Evolutionary conservation across 768 basidiomycete species (phyloP), one percentile per base, ranked within the genome.

Genomic region (Baorangia bicolor): DNA sequence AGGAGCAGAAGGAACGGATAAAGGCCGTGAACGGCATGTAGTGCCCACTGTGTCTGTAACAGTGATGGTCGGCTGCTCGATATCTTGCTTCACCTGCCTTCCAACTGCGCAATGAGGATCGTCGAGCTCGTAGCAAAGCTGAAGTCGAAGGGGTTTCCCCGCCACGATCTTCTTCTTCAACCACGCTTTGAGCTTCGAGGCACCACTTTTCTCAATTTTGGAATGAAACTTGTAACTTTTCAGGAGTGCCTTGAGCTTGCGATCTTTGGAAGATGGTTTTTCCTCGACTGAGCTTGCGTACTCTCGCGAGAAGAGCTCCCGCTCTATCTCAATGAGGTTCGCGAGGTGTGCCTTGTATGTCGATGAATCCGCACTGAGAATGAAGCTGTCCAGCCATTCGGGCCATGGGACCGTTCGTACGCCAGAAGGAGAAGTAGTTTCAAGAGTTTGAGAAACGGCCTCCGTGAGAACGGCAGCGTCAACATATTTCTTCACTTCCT

Each of bases 111-210:
- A 80, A 25, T 63, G 57, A 4, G 66, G 66, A 53, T 74, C 73
- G 39, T 79, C 75, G 23, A 79, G 64, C 14, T 78, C 78, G 23
- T 73, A 64, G 21, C 74, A 73, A 23, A 81, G 66, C 53, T 77
- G 73, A 12, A 78, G 57, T 47, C 65, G 75, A 14, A 66, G 51
- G 2, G 72, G 60, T n/a, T 74, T 75, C 23, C 76, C 74, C 3
- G 73, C 65, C 9, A 72, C 60, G 28, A 87, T 74, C 57, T 86
- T 86, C 58, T 80, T 82, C 70, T 78, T 83, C 63, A 85, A 70
- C 87, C 87, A 88, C 5, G 80, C 76, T 60, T 82, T 86, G 42
- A 88, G 65, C 58, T 77, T 81, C 43, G 79, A 76, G 5, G 80
- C 72, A 14, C 78, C 76, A 16, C 73, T 65, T 20, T 65, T 66